These are phyloP conservation scores for Linum usitatissimum DNA, from an alignment of 345 rosid species.

Conservation along the genomic window DNA sequence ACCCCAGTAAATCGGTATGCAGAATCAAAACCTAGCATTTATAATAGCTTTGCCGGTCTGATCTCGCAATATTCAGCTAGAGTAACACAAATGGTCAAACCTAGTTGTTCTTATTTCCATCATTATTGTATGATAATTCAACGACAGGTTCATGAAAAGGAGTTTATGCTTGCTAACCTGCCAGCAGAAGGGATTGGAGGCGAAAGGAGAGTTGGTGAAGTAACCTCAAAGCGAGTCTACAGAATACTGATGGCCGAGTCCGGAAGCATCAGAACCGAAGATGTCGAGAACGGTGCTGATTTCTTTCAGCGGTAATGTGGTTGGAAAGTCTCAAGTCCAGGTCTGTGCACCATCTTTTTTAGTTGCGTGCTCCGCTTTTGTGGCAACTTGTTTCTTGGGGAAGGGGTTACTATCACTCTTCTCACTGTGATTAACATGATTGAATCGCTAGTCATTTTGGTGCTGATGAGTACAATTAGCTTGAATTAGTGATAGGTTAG, in stretches of 20 bases:
- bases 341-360: neutral
- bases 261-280: constrained; percentile 67
- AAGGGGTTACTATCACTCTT: no score
- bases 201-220: constrained; percentile 67
- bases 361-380: neutral
- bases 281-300: constrained; percentile 86
- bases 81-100: neutral
- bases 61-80: neutral
- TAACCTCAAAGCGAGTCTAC: constrained; percentile 80
- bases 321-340: neutral
- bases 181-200: constrained; percentile 56
- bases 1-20: constrained; percentile 67
- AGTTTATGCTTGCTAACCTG: constrained; percentile 71
- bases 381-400: neutral
- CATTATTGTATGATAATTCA: neutral
- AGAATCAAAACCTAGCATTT: constrained; percentile 2
- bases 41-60: neutral
- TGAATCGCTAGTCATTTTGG: no score
- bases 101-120: neutral
- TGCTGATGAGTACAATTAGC: neutral
- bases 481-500: no score
- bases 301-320: constrained; percentile 28
- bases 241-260: constrained; percentile 70
- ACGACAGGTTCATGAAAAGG: constrained; percentile 77
- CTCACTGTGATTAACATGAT: neutral